These are phyloP conservation scores for Daldinia eschscholtzii DNA, from an alignment of 2,329 filamentous ascomycete genomes.

Conservation along the genomic window DNA sequence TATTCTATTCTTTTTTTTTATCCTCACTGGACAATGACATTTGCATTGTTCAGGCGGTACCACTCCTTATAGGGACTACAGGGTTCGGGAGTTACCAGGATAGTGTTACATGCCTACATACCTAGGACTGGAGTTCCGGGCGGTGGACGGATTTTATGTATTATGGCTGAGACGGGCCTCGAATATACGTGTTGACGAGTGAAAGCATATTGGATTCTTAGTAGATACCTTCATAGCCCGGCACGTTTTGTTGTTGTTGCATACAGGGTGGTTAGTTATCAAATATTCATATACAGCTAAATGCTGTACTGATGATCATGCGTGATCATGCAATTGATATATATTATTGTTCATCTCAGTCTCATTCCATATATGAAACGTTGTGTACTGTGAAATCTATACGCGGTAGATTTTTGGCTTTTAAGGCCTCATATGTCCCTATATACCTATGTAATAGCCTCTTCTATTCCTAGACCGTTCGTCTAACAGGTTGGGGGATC, in stretches of 20 bases:
- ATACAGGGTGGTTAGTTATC: conserved; percentile 18
- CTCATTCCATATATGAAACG: neutral
- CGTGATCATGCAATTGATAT: conserved; percentile 15
- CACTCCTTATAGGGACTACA: conserved; percentile 19
- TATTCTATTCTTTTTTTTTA: conserved; percentile 35
- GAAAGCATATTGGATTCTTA: conserved; percentile 22
- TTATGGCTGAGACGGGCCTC: conserved; percentile 21
- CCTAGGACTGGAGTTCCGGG: conserved; percentile 30
- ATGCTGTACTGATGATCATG: conserved; percentile 17
- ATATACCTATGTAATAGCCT: neutral
- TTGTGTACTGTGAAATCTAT: neutral
- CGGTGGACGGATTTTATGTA: conserved; percentile 6
- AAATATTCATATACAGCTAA: conserved; percentile 13
- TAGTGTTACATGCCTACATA: conserved; percentile 25
- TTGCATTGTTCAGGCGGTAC: conserved; percentile 29
- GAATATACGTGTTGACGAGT: conserved; percentile 15
- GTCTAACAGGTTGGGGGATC: neutral
- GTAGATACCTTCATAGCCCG: conserved; percentile 18
- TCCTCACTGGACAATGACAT: conserved; percentile 14
- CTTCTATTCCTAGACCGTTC: neutral
- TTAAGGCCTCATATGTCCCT: neutral
- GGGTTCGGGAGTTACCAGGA: conserved; percentile 34
- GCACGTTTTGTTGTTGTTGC: conserved; percentile 20
- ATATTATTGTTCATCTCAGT: conserved; percentile 10
- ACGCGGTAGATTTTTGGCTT: neutral